Evolutionary conservation across 106 monocot species (phyloP).

Genomic region (Dendrobium huoshanense): DNA sequence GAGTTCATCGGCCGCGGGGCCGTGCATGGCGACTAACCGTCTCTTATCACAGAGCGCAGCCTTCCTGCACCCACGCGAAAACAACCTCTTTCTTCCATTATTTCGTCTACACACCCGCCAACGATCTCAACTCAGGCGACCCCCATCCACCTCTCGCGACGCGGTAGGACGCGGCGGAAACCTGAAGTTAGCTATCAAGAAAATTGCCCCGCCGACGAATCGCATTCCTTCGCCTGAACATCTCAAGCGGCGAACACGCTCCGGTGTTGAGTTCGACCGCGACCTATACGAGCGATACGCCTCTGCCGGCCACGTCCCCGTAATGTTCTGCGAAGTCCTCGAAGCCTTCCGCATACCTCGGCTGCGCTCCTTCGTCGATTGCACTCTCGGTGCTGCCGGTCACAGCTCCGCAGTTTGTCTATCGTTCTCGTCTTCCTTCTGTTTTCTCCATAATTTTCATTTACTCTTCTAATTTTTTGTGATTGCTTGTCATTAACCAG

Average conservation of each 20-base stretch:
- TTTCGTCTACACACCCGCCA: not conserved
- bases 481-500: slow-evolving; percentile 19
- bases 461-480: not conserved
- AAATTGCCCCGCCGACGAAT: not conserved
- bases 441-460: not conserved
- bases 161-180: not conserved
- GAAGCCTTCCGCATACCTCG: slow-evolving; percentile 35
- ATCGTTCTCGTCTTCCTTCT: not conserved
- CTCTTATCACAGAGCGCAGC: not conserved
- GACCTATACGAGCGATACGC: slow-evolving; percentile 35
- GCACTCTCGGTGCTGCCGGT: slow-evolving; percentile 90
- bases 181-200: not conserved
- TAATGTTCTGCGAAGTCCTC: slow-evolving; percentile 85
- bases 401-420: slow-evolving; percentile 66
- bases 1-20: not conserved
- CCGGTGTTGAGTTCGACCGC: slow-evolving; percentile 45
- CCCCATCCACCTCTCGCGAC: not conserved
- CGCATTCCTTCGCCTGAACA: not conserved
- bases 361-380: slow-evolving; percentile 92
- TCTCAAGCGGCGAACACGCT: slow-evolving; percentile 74
- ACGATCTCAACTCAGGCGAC: not conserved
- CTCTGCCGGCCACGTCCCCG: slow-evolving; percentile 52
- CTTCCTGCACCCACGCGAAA: not conserved
- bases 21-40: not conserved
- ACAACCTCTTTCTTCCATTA: not conserved